Evolutionary conservation across 331 rosid species (phyloP), one percentile per base, ranked within the genome.

Genomic region (Phaseolus coccineus): DNA sequence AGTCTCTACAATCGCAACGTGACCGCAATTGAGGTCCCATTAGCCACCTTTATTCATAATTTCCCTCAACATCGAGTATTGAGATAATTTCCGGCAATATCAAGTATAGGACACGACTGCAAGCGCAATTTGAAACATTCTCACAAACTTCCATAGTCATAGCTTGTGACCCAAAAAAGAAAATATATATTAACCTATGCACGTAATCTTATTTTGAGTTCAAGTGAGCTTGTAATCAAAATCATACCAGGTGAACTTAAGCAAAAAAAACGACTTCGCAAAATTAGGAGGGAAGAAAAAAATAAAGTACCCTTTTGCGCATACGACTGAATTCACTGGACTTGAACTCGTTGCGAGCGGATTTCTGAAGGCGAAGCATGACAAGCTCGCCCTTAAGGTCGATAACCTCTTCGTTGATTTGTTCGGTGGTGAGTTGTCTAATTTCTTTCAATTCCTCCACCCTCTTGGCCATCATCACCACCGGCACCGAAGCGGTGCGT

Each of bases 361-460:
- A 93, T 87, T 89, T 85, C 82, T 93, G 91, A 62, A 96, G 93
- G 9, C 92, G 89, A 78, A 93, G 99, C 99, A 96, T 90, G 24
- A 90, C 69, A 56, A 96, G 97, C 82, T 93, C 99, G 0, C 99
- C 99, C 83, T 96, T 84, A 48, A 96, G 99, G 19, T 89, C 94
- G 19, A 90, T 59, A 22, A 96, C 94, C 82, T 93, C 96, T 56
- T 96, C 93, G 72, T 96, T 90, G 71, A 96, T 91, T 76, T 91
- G 89, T 73, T 96, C 93, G 0, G 91, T 88, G 47, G 83, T 78
- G 80, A 89, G 89, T 42, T 84, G 39, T 72, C 98, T 81, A 58
- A 93, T 91, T 75, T 90, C 94, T 85, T 93, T 88, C 83, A 96
- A 31, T 44, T 91, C 96, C 48, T 88, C 91, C 6, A 86, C 94